Evolutionary conservation across 2,329 filamentous ascomycete genomes (phyloP).

Genomic region (Chrysosporium keratinophilum): DNA sequence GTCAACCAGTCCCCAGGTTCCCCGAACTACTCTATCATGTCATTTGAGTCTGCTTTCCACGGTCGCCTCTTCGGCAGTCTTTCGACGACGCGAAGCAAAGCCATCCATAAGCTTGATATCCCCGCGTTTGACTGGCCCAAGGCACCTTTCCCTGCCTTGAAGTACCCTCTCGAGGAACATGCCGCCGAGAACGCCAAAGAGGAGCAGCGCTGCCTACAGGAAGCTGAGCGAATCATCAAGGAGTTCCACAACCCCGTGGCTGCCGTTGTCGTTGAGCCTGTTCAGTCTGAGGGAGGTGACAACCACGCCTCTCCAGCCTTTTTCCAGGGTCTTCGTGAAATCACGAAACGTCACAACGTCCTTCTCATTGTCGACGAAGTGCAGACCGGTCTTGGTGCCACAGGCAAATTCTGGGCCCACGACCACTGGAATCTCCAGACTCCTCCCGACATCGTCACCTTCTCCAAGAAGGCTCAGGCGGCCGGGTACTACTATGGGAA

Average conservation of each 20-base stretch:
- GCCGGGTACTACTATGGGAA: conserved; percentile 87
- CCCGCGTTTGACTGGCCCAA: conserved; percentile 93
- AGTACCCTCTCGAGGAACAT: conserved; percentile 76
- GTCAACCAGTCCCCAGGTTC: conserved; percentile 69
- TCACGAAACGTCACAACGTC: conserved; percentile 58
- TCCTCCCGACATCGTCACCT: conserved; percentile 88
- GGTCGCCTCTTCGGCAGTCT: conserved; percentile 79
- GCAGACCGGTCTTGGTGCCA: conserved; percentile 85
- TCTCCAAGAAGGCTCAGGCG: conserved; percentile 90
- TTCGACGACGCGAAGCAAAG: conserved; percentile 82
- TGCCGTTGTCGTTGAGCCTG: conserved; percentile 76
- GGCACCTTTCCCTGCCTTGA: conserved; percentile 71
- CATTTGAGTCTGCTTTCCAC: conserved; percentile 82
- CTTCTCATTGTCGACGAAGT: conserved; percentile 90
- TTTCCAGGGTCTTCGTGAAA: conserved; percentile 70
- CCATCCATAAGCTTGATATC: conserved; percentile 91
- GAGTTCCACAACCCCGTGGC: conserved; percentile 69
- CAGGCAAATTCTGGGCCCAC: conserved; percentile 92
- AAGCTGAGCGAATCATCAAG: conserved; percentile 71
- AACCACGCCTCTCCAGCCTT: conserved; percentile 84
- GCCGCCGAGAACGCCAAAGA: conserved; percentile 69
- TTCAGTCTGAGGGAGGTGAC: conserved; percentile 89
- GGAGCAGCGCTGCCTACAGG: conserved; percentile 69
- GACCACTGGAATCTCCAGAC: conserved; percentile 77
- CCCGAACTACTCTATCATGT: conserved; percentile 71